These are phyloP conservation scores for Tilletia setariae DNA, from an alignment of 1,284 basidiomycete species.

Conservation along the genomic window DNA sequence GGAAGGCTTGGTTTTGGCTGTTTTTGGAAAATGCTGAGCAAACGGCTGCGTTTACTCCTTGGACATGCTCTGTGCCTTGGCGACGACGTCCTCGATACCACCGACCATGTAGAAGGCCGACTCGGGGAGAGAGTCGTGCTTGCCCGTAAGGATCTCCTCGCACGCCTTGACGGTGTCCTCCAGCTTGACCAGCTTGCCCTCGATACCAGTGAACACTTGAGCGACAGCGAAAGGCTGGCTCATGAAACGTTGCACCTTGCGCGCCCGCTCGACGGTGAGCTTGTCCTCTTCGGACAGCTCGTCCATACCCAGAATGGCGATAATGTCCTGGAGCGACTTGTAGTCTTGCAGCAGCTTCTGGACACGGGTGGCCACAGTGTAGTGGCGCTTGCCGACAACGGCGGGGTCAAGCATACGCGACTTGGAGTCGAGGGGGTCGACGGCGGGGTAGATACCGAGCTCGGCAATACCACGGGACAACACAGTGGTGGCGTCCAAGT, in stretches of 20 bases:
- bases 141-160: conserved; percentile 80
- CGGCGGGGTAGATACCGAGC: conserved; percentile 99
- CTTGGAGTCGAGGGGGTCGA: conserved; percentile 98
- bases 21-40: no score
- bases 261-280: conserved; percentile 75
- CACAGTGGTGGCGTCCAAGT: conserved; percentile 98
- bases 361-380: conserved; percentile 87
- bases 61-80: conserved; percentile 91
- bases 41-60: conserved; percentile 70
- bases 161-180: conserved; percentile 54
- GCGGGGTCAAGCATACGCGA: conserved; percentile 98
- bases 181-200: conserved; percentile 83
- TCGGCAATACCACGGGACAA: conserved; percentile 98
- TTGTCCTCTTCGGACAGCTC: conserved; percentile 99
- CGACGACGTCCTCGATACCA: conserved; percentile 89
- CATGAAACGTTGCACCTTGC: conserved; percentile 78
- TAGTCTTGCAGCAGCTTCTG: conserved; percentile 99
- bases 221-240: conserved; percentile 99
- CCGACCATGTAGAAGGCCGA: conserved; percentile 66
- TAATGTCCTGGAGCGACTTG: conserved; percentile 89
- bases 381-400: conserved; percentile 89
- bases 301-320: conserved; percentile 95
- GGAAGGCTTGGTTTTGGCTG: not conserved
- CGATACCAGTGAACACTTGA: conserved; percentile 97
- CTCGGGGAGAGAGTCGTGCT: conserved; percentile 85